Conservation (phyloP, 1,284 basidiomycete species). For the Apiotrichum siamense region DNA sequence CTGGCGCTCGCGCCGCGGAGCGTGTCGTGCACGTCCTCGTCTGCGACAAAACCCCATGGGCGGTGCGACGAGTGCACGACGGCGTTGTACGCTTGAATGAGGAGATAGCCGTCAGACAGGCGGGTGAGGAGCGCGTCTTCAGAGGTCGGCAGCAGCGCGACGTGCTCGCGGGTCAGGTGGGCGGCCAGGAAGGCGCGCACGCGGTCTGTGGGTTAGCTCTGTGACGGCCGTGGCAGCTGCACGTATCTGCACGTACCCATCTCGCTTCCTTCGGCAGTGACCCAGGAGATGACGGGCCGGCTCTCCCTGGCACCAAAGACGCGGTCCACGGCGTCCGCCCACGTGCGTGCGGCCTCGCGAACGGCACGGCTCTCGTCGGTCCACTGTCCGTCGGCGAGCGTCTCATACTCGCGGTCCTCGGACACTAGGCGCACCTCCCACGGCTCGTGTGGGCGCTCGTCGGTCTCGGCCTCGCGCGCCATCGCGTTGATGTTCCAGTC, state of each 20-base stretch:
- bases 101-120: slow-evolving; percentile 41
- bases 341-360: slow-evolving; percentile 26
- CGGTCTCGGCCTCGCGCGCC: slow-evolving; percentile 19
- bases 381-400: slow-evolving; percentile 17
- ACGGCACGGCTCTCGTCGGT: slow-evolving; percentile 15
- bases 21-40: slow-evolving; percentile 44
- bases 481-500: slow-evolving; percentile 40
- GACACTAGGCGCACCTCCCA: slow-evolving; percentile 44
- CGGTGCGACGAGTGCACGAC: slow-evolving; percentile 26
- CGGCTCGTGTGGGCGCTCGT: slow-evolving; percentile 19
- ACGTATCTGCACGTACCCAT: slow-evolving; percentile 42
- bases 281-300: slow-evolving; percentile 20
- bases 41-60: slow-evolving; percentile 44
- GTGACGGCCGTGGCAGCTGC: neutral
- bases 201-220: slow-evolving; percentile 18
- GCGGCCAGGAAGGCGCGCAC: slow-evolving; percentile 33
- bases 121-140: slow-evolving; percentile 5
- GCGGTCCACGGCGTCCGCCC: slow-evolving; percentile 34
- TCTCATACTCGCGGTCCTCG: slow-evolving; percentile 30
- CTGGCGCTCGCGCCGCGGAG: slow-evolving; percentile 2
- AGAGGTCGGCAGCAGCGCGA: slow-evolving; percentile 21
- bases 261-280: slow-evolving; percentile 54
- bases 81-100: slow-evolving; percentile 40
- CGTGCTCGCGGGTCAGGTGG: slow-evolving; percentile 29
- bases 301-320: slow-evolving; percentile 22